Conservation (phyloP, 2,329 filamentous ascomycete genomes). For the Cryoendolithus antarcticus region DNA sequence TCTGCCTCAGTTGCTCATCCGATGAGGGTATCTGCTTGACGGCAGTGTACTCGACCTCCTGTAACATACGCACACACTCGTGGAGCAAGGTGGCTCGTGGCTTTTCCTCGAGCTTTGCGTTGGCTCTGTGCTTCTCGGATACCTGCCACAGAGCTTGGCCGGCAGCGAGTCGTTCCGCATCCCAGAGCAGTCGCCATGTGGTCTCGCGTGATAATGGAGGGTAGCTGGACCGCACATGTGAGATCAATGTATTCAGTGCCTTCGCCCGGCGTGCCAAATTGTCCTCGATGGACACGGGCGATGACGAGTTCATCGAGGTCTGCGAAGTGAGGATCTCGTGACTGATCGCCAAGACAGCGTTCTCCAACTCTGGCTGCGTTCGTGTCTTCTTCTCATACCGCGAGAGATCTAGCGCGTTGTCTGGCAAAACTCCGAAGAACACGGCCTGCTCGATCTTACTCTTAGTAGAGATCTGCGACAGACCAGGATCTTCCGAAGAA, state of each 20-base stretch:
- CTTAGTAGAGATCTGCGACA: constrained; percentile 56
- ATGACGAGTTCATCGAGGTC: constrained; percentile 58
- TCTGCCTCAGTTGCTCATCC: constrained; percentile 68
- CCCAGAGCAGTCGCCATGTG: constrained; percentile 72
- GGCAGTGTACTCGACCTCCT: constrained; percentile 61
- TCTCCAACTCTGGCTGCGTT: constrained; percentile 55
- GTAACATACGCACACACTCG: constrained; percentile 63
- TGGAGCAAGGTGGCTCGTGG: constrained; percentile 59
- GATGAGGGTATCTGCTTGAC: constrained; percentile 54
- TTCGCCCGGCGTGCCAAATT: constrained; percentile 63
- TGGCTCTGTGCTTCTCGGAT: constrained; percentile 55
- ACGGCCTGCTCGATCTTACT: constrained; percentile 89
- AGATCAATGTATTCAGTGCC: constrained; percentile 63
- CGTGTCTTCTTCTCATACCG: constrained; percentile 53
- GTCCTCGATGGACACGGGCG: constrained; percentile 62
- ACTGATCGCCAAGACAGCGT: constrained; percentile 68
- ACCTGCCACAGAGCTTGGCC: constrained; percentile 70
- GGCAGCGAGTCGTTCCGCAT: constrained; percentile 81
- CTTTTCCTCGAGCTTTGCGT: constrained; percentile 34
- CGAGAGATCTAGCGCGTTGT: constrained; percentile 80
- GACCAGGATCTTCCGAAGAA: constrained; percentile 47
- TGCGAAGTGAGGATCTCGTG: constrained; percentile 68
- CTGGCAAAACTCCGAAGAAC: constrained; percentile 67
- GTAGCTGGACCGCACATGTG: constrained; percentile 55
- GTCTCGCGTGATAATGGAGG: constrained; percentile 51